Base-by-base conservation (phyloP, 768 basidiomycete species). In the Tremella fuciformis region DNA sequence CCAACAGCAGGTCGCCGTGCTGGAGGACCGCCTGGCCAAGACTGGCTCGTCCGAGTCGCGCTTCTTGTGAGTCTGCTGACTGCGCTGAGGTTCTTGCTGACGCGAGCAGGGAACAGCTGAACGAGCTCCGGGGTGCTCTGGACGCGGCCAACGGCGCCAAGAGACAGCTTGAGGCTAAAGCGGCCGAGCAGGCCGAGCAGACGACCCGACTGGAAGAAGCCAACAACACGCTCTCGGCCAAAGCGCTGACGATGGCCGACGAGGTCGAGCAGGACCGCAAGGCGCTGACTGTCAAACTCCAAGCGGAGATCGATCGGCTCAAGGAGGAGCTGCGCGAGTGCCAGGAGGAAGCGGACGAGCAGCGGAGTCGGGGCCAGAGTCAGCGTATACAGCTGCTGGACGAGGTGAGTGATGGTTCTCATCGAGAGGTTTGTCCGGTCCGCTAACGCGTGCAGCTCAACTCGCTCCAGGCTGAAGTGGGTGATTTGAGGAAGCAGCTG, bases 341-440 rank as follows among this genome's bases (percentile, higher is more conserved):
- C 50, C 81, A 82, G 66, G 82, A 82, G 47, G 81, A 84, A 52
- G 80, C 91, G 47, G 81, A 84, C 50, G 80, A 82, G 25, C 61
- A 64, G 37, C 60, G 66, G 69, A 85, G 84, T 24, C 88, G 92
- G 71, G 89, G 92, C 69, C 88, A 91, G 78, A 83, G 81, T 8
- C 91, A 93, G 78, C 81, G 87, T 63, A 84, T 90, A 55, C 86
- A 87, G 29, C 73, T 99, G 55, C 80, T 99, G 42, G 91, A 96
- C 70, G 91, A 94, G 79, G 81, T 94, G 67, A 91, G 71, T 69
- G 6, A 24, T 37, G 7, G 1, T 26, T 15, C 1, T 9, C 41
- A 29, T 9, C 34, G 4, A 34, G 13, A 26, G n/a, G 7, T 21
- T 18, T 29, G 13, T 7, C 8, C 6, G 7, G 22, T 13, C 2